Evolutionary conservation across 2,329 filamentous ascomycete genomes (phyloP), one percentile per base, ranked within the genome.

Genomic region (Aspergillus melleus): DNA sequence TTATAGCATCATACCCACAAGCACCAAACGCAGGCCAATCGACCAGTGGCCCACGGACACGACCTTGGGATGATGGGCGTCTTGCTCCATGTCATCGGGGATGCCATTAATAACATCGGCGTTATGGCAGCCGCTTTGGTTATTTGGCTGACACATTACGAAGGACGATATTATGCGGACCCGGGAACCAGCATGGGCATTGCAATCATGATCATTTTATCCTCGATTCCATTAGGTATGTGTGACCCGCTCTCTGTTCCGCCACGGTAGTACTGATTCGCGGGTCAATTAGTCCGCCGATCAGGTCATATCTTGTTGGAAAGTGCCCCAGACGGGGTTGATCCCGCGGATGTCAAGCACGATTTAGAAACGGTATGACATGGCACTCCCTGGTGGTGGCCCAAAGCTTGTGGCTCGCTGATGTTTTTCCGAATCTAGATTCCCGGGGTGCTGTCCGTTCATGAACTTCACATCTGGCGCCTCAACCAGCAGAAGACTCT

Each of bases 401-500:
- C 5, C 12, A 16, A 36, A 12, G 14, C 5, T 5, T 32, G 32
- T 16, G 32, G 11, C 32, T 14, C 12, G 16, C 36, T 42, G 36
- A 42, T 36, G 32, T n/a, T 42, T 36, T 36, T 6, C 24, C 73
- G 53, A 24, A 39, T 19, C 12, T 44, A 88, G 84, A 86, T 91
- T 39, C 82, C 85, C 0, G 89, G 88, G 0, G 81, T 92, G 19
- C 72, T 84, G 20, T 86, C 86, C 0, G 82, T 92, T 14, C 88
- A 91, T 64, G 88, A 92, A 66, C 79, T 92, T 16, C 89, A 91
- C 65, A 84, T 91, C 62, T 92, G 90, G 89, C 82, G 86, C 2
- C 80, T 92, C 3, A 86, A 89, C 68, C 88, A 93, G 74, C 81
- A 81, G 54, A 91, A 90, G 68, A 80, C 84, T 4, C 81, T 92